Base-by-base conservation (phyloP, 1,139 yeast species). In the Pichia sorboxylosa region DNA sequence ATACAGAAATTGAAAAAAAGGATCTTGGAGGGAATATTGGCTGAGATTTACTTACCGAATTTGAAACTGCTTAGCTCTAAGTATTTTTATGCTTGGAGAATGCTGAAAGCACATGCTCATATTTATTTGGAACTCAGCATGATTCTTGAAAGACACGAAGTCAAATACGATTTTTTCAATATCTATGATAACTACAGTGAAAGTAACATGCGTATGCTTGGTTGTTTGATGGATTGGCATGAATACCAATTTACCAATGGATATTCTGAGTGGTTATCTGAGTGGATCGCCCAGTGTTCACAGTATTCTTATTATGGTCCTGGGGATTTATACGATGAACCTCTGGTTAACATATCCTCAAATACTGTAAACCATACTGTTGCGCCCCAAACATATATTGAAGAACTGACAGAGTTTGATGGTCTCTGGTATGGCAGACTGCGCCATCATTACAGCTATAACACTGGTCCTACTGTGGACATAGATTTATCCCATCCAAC, bases 31-130 rank as follows among this genome's bases (percentile, higher is more conserved):
- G n/a, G n/a, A n/a, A n/a, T n/a, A n/a, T n/a, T n/a, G n/a, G n/a
- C n/a, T n/a, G n/a, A n/a, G n/a, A n/a, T n/a, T n/a, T n/a, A n/a
- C n/a, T n/a, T n/a, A n/a, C n/a, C n/a, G n/a, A n/a, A n/a, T 5
- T 29, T 37, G 18, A 28, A 26, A 16, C 19, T 38, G 19, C 38
- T 54, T 17, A 43, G 68, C 4, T 51, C 51, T 3, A 59, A 66
- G 35, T 73, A 71, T 44, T 67, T 66, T 31, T 71, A 69, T 44
- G 72, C 79, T 5, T 69, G 72, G 64, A 61, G 70, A 46, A 55
- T 70, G 50, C 55, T 62, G 30, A 69, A 67, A 43, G 66, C 71
- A 2, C 67, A 66, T 6, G 56, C 55, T 1, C 59, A 64, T 36
- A 59, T 66, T 26, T 45, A 66, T n/a, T n/a, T n/a, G n/a, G n/a